These are phyloP conservation scores for Penicillium sp. DNA, from an alignment of 2,329 filamentous ascomycete genomes.

Conservation along the genomic window DNA sequence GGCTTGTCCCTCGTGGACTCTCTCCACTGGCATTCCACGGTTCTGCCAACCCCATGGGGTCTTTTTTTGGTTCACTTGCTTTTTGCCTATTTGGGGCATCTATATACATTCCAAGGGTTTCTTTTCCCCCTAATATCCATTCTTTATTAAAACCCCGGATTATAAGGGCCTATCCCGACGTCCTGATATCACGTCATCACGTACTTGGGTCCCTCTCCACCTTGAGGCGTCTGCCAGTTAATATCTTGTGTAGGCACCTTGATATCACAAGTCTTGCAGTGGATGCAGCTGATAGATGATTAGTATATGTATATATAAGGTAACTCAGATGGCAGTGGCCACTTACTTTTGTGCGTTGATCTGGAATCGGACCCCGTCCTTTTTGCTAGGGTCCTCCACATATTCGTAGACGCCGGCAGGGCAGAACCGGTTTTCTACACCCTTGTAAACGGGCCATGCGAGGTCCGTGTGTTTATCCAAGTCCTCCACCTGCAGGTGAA, in stretches of 20 bases:
- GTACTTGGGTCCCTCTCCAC: conserved; percentile 73
- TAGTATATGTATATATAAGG: conserved; percentile 7
- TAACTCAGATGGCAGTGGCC: background rate
- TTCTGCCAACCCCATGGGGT: conserved; percentile 18
- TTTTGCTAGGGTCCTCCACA: conserved; percentile 84
- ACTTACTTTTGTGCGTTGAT: conserved; percentile 97
- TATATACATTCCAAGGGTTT: conserved; percentile 8
- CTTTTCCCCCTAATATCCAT: background rate
- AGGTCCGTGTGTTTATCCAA: conserved; percentile 85
- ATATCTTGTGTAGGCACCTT: conserved; percentile 97
- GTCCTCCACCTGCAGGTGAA: conserved; percentile 91
- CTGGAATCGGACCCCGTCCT: conserved; percentile 88
- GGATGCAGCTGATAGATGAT: conserved; percentile 70
- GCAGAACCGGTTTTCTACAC: conserved; percentile 93
- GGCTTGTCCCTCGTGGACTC: conserved; percentile 16
- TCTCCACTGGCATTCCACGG: conserved; percentile 26
- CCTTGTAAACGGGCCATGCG: conserved; percentile 84
- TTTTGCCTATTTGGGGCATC: conserved; percentile 6
- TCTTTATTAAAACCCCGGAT: conserved; percentile 3
- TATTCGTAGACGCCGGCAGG: conserved; percentile 98
- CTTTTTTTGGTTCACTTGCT: conserved; percentile 5
- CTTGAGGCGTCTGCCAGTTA: conserved; percentile 93
- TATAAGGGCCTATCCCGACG: background rate
- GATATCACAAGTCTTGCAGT: conserved; percentile 99
- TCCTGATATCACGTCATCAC: conserved; percentile 49